A percentile compares a stretch with the other conserved stretches of the same genome.
These are phyloP conservation scores for Plasmodium vivax DNA, from an alignment of 169 alveolate species.

Conservation along the genomic window DNA sequence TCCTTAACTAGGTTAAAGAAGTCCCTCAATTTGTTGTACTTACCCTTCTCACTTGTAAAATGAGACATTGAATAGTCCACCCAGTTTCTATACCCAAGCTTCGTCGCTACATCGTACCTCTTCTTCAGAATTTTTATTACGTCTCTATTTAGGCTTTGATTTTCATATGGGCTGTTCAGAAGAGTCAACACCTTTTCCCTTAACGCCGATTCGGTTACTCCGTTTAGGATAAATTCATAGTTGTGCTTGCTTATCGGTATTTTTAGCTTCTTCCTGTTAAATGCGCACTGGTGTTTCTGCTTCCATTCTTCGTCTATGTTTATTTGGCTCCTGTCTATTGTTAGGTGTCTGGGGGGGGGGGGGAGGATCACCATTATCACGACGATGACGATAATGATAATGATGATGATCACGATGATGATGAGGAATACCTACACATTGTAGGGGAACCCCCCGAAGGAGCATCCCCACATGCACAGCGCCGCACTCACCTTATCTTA, in stretches of 20 bases:
- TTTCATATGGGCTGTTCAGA: conserved; percentile 44
- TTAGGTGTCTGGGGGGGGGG: conserved; percentile 1
- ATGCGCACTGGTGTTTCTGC: conserved; percentile 26
- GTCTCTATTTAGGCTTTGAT: conserved; percentile 18
- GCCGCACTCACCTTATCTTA: conserved; percentile 15
- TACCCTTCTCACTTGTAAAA: conserved; percentile 48
- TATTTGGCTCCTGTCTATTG: conserved; percentile 42
- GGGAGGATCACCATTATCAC: not conserved
- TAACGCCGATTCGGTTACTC: not conserved
- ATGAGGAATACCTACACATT: not conserved
- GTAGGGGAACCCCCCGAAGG: not conserved
- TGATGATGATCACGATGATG: not conserved
- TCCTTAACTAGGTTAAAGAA: conserved; percentile 14
- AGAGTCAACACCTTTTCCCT: conserved; percentile 34
- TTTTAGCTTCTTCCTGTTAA: conserved; percentile 34
- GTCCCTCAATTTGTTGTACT: conserved; percentile 16
- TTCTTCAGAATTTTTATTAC: conserved; percentile 62
- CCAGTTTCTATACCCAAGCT: conserved; percentile 57
- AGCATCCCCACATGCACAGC: not conserved
- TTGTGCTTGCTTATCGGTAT: conserved; percentile 69
- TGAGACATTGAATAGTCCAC: conserved; percentile 32
- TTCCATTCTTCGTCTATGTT: conserved; percentile 56
- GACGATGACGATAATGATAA: not conserved
- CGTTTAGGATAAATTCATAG: conserved; percentile 43
- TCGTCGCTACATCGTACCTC: conserved; percentile 61